Conservation (phyloP, 306 rosid species). For the Dalbergia oliveri region DNA sequence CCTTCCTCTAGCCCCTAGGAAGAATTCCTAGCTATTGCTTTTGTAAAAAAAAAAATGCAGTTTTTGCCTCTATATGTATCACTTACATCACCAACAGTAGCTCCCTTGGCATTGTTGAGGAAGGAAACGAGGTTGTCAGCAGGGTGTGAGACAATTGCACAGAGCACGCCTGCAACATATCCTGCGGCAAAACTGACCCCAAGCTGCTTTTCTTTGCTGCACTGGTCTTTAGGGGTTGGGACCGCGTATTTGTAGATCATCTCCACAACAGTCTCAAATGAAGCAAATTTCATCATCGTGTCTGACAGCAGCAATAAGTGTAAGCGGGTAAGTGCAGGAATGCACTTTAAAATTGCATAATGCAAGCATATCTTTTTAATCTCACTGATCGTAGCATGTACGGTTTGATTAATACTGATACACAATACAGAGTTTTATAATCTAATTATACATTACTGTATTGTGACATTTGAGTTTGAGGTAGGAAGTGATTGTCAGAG, state of each 20-base stretch:
- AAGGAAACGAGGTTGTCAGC: conserved; percentile 88
- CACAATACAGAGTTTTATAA: background rate
- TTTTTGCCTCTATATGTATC: too few relatives aligned
- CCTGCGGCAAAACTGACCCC: conserved; percentile 84
- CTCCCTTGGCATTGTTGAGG: conserved; percentile 85
- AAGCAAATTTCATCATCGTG: conserved; percentile 89
- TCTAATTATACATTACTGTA: too few relatives aligned
- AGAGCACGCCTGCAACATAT: conserved; percentile 73
- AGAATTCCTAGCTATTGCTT: too few relatives aligned
- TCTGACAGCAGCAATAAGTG: conserved; percentile 49
- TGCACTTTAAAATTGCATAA: conserved; percentile 13
- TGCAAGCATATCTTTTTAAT: background rate
- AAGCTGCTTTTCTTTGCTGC: conserved; percentile 73
- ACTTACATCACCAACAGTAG: conserved; percentile 81
- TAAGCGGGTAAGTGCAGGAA: background rate
- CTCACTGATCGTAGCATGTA: background rate
- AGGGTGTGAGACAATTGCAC: conserved; percentile 80
- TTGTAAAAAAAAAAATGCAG: too few relatives aligned
- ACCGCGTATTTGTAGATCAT: conserved; percentile 65
- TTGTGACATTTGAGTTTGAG: too few relatives aligned
- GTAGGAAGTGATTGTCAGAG: too few relatives aligned
- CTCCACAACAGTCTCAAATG: conserved; percentile 77
- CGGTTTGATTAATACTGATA: background rate
- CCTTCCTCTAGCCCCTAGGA: too few relatives aligned
- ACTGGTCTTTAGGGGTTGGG: conserved; percentile 69